These are phyloP conservation scores for Phaffia tasmanica DNA, from an alignment of 768 basidiomycete species.

Conservation along the genomic window DNA sequence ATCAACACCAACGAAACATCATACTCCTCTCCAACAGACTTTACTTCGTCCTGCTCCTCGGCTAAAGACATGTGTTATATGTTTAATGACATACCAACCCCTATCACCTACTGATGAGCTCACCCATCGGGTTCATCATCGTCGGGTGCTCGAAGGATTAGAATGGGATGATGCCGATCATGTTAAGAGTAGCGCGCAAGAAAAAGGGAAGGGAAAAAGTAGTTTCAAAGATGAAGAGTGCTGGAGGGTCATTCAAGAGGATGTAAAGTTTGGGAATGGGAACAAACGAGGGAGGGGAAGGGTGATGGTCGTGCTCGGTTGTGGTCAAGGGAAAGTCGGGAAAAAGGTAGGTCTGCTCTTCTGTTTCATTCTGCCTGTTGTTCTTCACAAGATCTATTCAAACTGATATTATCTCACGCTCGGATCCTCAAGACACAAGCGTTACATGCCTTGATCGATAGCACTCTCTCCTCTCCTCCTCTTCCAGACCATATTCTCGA, in stretches of 20 bases:
- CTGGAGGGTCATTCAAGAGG: background rate
- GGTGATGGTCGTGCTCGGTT: slow-evolving; percentile 14
- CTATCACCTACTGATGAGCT: slow-evolving; percentile 7
- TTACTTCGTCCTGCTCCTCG: slow-evolving; percentile 12
- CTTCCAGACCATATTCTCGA: slow-evolving; percentile 32
- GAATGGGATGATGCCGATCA: slow-evolving; percentile 15
- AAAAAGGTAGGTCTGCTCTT: slow-evolving; percentile 5
- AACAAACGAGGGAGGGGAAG: slow-evolving; percentile 4
- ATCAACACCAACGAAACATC: too few relatives aligned
- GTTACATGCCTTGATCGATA: slow-evolving; percentile 30
- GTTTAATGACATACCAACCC: slow-evolving; percentile 20
- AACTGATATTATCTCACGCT: background rate
- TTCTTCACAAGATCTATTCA: background rate
- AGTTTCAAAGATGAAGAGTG: background rate
- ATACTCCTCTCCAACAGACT: slow-evolving; percentile 9
- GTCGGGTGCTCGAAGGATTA: slow-evolving; percentile 16
- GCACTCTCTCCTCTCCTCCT: slow-evolving; percentile 34
- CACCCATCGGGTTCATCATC: slow-evolving; percentile 11
- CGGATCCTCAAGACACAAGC: slow-evolving; percentile 3
- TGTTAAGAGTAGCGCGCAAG: too few relatives aligned
- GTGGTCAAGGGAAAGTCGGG: slow-evolving; percentile 9
- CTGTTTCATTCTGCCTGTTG: background rate
- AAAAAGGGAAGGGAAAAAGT: too few relatives aligned
- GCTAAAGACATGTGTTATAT: slow-evolving; percentile 17
- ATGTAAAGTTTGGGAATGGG: slow-evolving; percentile 3